phyloP scores from a whole-genome alignment of 176 grass and related monocot genomes.

The Neostapfia colusana region DNA sequence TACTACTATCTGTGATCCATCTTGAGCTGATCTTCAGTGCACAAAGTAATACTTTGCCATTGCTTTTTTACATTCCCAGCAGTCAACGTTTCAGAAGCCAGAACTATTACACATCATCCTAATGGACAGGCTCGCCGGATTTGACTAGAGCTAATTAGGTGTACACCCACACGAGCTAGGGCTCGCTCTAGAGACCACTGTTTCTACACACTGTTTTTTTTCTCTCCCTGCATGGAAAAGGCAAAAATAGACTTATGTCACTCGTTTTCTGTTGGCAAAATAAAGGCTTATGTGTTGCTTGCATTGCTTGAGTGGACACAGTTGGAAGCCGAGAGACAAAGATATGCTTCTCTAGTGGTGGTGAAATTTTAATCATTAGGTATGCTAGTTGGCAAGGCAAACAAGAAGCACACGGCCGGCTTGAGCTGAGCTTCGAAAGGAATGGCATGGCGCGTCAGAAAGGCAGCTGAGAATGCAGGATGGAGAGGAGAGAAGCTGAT shows the following conservation, averaged over 20 bases:
- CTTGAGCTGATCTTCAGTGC: no score
- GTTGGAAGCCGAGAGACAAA: conserved; percentile 5
- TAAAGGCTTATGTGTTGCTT: background rate
- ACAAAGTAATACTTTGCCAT: no score
- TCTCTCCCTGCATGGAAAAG: conserved; percentile 3
- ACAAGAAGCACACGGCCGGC: conserved; percentile 25
- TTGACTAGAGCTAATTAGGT: no score
- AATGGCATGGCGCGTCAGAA: background rate
- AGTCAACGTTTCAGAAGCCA: no score
- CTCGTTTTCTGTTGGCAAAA: conserved; percentile 3
- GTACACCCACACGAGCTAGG: background rate
- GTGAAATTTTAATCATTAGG: background rate
- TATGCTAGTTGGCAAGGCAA: conserved; percentile 33
- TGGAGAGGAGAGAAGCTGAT: background rate
- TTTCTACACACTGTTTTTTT: background rate
- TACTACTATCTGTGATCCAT: no score
- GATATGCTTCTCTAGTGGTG: conserved; percentile 29
- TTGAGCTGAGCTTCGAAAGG: conserved; percentile 7
- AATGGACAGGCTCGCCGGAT: no score
- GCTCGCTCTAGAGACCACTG: background rate
- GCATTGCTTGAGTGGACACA: conserved; percentile 3
- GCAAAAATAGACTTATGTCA: background rate
- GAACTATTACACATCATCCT: no score
- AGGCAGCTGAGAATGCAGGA: background rate
- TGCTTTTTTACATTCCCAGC: no score